A percentile compares a stretch with the other conserved stretches of the same genome.
These are phyloP conservation scores for Alternaria solani DNA, from an alignment of 2,329 filamentous ascomycete species.

Conservation along the genomic window DNA sequence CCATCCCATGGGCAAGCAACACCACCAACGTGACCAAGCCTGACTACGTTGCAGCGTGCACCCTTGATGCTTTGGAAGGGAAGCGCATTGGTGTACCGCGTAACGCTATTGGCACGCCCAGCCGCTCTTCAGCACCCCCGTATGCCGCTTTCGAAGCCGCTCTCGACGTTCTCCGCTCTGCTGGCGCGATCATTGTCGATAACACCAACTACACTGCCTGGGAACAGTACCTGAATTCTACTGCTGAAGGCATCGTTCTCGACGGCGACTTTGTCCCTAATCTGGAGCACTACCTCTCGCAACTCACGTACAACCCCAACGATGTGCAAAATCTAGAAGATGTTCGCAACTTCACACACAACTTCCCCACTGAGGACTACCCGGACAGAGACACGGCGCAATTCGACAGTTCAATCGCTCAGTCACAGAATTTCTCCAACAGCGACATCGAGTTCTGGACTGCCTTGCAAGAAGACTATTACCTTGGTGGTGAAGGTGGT, in stretches of 20 bases:
- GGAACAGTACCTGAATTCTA: constrained; percentile 54
- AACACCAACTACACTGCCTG: constrained; percentile 66
- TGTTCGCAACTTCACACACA: constrained; percentile 64
- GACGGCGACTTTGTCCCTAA: constrained; percentile 67
- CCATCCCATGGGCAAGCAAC: constrained; percentile 59
- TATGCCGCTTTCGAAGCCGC: constrained; percentile 65
- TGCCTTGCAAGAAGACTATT: constrained; percentile 62
- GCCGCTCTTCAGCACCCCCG: constrained; percentile 46
- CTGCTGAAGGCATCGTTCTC: constrained; percentile 57
- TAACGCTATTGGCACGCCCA: constrained; percentile 60
- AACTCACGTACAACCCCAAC: constrained; percentile 66
- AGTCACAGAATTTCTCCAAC: constrained; percentile 61
- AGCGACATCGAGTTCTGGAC: constrained; percentile 65
- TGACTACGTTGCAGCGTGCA: constrained; percentile 68
- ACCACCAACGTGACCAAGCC: constrained; percentile 57
- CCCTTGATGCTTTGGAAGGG: constrained; percentile 61
- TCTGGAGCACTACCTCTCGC: constrained; percentile 64
- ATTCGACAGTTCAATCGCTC: constrained; percentile 64
- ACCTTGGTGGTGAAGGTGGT: constrained; percentile 66
- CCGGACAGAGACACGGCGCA: constrained; percentile 65
- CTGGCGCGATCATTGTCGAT: constrained; percentile 68
- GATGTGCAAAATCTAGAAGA: constrained; percentile 62
- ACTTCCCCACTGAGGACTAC: constrained; percentile 63
- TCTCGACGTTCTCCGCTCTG: constrained; percentile 60
- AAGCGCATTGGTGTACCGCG: constrained; percentile 71